These are phyloP conservation scores for Saccharata proteae DNA, from an alignment of 2,329 filamentous ascomycete species.

Conservation along the genomic window DNA sequence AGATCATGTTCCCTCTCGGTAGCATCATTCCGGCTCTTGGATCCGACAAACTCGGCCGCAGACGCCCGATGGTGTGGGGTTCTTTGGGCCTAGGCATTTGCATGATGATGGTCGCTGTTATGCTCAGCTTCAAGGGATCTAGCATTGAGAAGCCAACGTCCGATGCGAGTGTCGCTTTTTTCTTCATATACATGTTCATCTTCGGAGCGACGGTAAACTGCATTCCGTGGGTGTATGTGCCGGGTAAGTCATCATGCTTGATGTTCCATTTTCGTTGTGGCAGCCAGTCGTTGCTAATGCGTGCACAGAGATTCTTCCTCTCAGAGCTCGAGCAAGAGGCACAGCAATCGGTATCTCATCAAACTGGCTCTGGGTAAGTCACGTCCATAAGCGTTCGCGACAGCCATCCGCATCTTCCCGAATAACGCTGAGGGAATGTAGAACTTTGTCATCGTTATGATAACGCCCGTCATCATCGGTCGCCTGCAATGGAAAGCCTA, in stretches of 20 bases:
- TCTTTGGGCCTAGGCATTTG: conserved; percentile 19
- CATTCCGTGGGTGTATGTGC: conserved; percentile 38
- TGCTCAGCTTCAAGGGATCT: conserved; percentile 5
- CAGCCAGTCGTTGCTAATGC: not conserved
- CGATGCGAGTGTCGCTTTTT: conserved; percentile 30
- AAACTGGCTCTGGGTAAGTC: conserved; percentile 22
- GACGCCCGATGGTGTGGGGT: conserved; percentile 21
- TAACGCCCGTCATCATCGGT: conserved; percentile 15
- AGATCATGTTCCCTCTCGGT: conserved; percentile 14
- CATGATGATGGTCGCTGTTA: conserved; percentile 18
- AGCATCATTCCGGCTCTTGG: conserved; percentile 16
- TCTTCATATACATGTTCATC: conserved; percentile 44
- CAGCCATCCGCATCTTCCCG: too few relatives aligned
- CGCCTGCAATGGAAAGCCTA: conserved; percentile 8
- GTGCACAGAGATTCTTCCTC: conserved; percentile 30
- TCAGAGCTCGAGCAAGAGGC: conserved; percentile 22
- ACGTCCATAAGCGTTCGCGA: too few relatives aligned
- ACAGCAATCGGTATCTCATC: conserved; percentile 24
- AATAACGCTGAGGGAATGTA: not conserved
- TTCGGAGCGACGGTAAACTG: conserved; percentile 40
- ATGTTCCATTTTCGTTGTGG: too few relatives aligned
- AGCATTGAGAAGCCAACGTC: conserved; percentile 20
- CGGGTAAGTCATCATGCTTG: conserved; percentile 15
- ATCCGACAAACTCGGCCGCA: conserved; percentile 18
- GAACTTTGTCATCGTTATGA: conserved; percentile 34